phyloP scores from a whole-genome alignment of 2,329 filamentous ascomycete species.

The Fusarium keratoplasticum region DNA sequence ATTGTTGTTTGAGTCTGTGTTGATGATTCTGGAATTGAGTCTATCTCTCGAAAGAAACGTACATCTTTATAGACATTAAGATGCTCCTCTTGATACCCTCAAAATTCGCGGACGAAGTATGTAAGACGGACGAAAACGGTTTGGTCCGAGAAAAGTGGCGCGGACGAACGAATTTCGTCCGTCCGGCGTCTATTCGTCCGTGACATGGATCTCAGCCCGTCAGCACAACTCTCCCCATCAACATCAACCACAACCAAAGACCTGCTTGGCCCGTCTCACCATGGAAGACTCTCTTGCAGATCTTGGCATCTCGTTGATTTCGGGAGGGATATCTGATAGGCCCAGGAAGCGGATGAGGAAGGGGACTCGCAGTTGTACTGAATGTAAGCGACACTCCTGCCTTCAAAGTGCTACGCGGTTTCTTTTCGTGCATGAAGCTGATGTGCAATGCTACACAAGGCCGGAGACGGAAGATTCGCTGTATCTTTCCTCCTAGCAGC shows the following conservation, averaged over 20 bases:
- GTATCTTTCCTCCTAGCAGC: neutral
- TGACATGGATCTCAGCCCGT: neutral
- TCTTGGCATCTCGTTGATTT: neutral
- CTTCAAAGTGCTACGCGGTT: neutral
- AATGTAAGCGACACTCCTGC: neutral
- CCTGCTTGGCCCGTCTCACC: neutral
- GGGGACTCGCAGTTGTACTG: neutral
- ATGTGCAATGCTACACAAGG: neutral
- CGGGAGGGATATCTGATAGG: neutral
- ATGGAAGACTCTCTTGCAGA: neutral
- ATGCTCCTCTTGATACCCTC: neutral
- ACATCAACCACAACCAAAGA: neutral
- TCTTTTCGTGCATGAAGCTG: neutral
- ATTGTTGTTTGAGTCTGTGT: neutral
- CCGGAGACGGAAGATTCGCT: neutral
- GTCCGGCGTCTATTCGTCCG: neutral
- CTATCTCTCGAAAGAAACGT: neutral
- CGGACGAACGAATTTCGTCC: neutral
- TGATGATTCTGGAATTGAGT: neutral
- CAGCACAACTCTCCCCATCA: neutral
- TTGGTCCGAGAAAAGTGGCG: neutral
- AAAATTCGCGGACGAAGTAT: neutral
- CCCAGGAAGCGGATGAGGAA: neutral
- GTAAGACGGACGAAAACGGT: neutral
- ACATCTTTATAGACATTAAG: neutral